A percentile compares a stretch with the other conserved stretches of the same genome.
phyloP scores from a whole-genome alignment of 106 monocot species.

The Dioscorea dumetorum region DNA sequence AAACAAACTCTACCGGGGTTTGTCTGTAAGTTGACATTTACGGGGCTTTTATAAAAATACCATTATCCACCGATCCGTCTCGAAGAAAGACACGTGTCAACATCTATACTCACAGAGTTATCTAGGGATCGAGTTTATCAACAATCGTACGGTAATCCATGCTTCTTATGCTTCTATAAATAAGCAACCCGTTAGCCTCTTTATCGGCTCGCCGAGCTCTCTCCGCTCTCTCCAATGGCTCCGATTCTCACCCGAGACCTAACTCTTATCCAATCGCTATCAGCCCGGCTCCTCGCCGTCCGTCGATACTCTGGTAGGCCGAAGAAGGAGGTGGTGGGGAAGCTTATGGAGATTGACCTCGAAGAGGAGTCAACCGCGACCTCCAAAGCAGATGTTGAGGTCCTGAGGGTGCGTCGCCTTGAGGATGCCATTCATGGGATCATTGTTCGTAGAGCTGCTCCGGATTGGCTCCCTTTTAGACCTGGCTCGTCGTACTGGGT shows the following conservation, averaged over 20 bases:
- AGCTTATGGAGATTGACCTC: constrained; percentile 43
- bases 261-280: background rate
- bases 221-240: background rate
- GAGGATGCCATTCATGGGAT: constrained; percentile 11
- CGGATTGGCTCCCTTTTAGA: constrained; percentile 9
- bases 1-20: too few relatives aligned
- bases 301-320: constrained; percentile 18
- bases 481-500: constrained; percentile 14
- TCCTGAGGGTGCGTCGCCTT: constrained; percentile 22
- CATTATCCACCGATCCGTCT: too few relatives aligned
- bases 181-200: too few relatives aligned
- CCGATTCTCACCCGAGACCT: background rate
- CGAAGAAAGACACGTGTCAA: too few relatives aligned
- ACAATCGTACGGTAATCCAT: too few relatives aligned
- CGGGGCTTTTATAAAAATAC: too few relatives aligned
- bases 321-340: constrained; percentile 5
- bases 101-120: too few relatives aligned
- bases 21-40: too few relatives aligned
- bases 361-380: background rate
- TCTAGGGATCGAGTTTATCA: too few relatives aligned
- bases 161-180: too few relatives aligned
- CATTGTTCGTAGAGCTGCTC: constrained; percentile 7
- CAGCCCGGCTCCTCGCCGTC: background rate
- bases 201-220: too few relatives aligned
- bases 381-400: constrained; percentile 3